Evolutionary conservation across 2,329 filamentous ascomycete genomes (phyloP), one percentile per base, ranked within the genome.

Genomic region (Microsporum ferrugineum): DNA sequence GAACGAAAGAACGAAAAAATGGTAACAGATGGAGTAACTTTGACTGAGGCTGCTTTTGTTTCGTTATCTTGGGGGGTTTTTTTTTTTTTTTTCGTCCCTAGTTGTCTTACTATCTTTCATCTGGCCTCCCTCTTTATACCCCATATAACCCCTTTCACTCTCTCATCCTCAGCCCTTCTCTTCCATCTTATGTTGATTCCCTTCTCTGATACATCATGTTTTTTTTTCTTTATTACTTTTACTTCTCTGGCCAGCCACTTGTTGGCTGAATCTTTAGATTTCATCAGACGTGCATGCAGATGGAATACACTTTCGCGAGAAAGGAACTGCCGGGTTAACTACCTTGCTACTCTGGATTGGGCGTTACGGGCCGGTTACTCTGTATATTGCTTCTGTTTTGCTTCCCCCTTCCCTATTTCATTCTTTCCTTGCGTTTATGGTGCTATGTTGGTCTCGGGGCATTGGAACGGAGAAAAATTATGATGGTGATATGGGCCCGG

Each of bases 401-500:
- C 14, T 55, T 36, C 31, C 3, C n/a, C 5, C n/a, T 36, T 5
- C n/a, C 14, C 31, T 29, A 8, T n/a, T 17, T 29, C 17, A 8
- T 5, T 4, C 23, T 47, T 45, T 23, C 43, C 23, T 23, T 47
- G 0, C n/a, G 6, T 47, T 47, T 47, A 7, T 17, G 49, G 49
- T 34, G 49, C 31, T 53, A 34, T 55, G 10, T 55, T 8, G 49
- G 49, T 55, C 23, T 55, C 49, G 49, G 49, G 49, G 49, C 49
- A 55, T 55, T 55, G 49, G 17, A 55, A 55, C 23, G 49, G 49
- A 55, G 49, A 55, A 55, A 36, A 55, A 23, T 55, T 6, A n/a
- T 5, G 49, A 31, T 55, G 29, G 36, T 55, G 14, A 43, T 55
- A 55, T 23, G 31, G 49, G 31, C 31, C n/a, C 5, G 49, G 49